Evolutionary conservation across 345 rosid species (phyloP).

Genomic region (Euphorbia pulcherrima): DNA sequence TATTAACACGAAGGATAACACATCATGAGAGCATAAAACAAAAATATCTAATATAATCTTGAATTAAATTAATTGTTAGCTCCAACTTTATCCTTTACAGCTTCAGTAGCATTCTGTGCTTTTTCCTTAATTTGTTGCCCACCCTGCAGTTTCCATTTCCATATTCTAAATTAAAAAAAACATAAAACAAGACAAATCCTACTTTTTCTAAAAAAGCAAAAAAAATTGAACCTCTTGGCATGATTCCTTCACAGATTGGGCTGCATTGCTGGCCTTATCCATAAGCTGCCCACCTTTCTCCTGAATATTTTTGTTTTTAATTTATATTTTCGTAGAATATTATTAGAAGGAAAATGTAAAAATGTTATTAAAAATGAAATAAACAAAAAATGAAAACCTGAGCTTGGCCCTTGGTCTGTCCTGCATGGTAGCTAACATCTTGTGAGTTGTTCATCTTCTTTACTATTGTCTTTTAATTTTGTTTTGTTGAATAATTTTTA

Average conservation of each 20-base stretch:
- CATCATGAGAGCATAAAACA: too few relatives aligned
- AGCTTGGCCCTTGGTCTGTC: constrained; percentile 31
- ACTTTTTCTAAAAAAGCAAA: too few relatives aligned
- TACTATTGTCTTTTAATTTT: neutral
- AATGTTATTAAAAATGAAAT: neutral
- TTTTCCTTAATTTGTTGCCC: constrained; percentile 31
- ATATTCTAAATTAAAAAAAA: too few relatives aligned
- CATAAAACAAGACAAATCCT: neutral
- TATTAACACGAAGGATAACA: too few relatives aligned
- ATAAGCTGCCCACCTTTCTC: constrained; percentile 27
- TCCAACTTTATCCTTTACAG: constrained; percentile 26
- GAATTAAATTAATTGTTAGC: constrained; percentile 30
- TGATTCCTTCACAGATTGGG: constrained; percentile 30
- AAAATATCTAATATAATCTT: too few relatives aligned
- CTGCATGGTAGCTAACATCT: constrained; percentile 26
- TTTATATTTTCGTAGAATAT: neutral
- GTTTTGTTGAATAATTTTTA: too few relatives aligned
- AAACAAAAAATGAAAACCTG: constrained; percentile 17
- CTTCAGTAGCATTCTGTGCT: constrained; percentile 33
- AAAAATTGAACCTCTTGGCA: constrained; percentile 23
- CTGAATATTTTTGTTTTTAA: constrained; percentile 14
- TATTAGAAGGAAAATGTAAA: too few relatives aligned
- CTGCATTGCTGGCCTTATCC: constrained; percentile 20
- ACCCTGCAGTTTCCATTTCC: constrained; percentile 12
- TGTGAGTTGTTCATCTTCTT: constrained; percentile 19